A percentile compares a stretch with the other conserved stretches of the same genome.
Evolutionary conservation across 306 rosid species (phyloP).

Genomic region (Malus sieversii): DNA sequence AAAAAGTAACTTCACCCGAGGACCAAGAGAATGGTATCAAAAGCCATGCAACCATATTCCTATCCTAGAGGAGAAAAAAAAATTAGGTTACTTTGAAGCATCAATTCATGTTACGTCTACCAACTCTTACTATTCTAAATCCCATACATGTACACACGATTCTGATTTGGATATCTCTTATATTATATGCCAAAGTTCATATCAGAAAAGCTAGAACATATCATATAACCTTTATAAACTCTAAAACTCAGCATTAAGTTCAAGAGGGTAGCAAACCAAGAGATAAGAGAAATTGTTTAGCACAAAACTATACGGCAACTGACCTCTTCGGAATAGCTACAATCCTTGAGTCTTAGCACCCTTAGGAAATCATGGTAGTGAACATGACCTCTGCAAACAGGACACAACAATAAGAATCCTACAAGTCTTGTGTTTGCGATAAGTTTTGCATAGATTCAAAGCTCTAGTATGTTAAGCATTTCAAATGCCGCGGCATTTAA

Average conservation of each 20-base stretch:
- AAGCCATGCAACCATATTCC: not conserved
- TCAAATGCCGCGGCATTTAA: not conserved
- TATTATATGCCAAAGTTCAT: not conserved
- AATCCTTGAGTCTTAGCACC: conserved; percentile 57
- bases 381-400: conserved; percentile 65
- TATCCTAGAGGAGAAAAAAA: not conserved
- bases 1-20: not conserved
- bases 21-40: not conserved
- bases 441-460: not conserved
- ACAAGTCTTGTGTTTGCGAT: no score
- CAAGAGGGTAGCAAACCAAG: not conserved
- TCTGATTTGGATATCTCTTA: not conserved
- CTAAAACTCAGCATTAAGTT: not conserved
- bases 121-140: not conserved
- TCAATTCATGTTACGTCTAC: not conserved
- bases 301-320: conserved; percentile 18
- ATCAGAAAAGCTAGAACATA: not conserved
- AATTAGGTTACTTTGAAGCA: not conserved
- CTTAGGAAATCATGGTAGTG: conserved; percentile 63
- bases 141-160: not conserved
- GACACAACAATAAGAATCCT: conserved; percentile 4
- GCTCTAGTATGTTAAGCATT: not conserved
- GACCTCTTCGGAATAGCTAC: conserved; percentile 68
- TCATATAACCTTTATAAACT: not conserved
- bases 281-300: not conserved